phyloP scores from a whole-genome alignment of 768 basidiomycete species.

The Mycena vulgaris region DNA sequence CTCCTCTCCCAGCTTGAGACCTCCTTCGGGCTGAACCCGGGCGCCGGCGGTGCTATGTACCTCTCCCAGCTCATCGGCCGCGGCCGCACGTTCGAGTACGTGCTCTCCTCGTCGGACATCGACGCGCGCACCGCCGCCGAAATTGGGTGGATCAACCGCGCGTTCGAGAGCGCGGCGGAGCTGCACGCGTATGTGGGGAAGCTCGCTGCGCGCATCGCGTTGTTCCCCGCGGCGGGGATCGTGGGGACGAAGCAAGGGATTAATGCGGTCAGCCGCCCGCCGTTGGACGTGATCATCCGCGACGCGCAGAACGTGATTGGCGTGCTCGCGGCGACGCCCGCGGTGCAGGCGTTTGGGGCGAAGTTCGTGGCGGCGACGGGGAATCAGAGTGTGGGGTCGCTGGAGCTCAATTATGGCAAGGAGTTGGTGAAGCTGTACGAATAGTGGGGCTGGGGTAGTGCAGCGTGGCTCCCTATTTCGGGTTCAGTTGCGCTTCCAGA shows the following conservation, averaged over 20 bases:
- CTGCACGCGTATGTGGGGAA: not conserved
- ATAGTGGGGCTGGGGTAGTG: no score
- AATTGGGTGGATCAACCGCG: conserved; percentile 25
- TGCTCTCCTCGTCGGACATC: conserved; percentile 22
- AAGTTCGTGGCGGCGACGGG: conserved; percentile 14
- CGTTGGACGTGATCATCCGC: conserved; percentile 9
- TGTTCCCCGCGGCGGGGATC: conserved; percentile 26
- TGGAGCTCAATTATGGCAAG: conserved; percentile 20
- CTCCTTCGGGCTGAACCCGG: conserved; percentile 28
- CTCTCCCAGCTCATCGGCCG: conserved; percentile 21
- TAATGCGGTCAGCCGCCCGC: conserved; percentile 21
- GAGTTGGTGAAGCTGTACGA: not conserved
- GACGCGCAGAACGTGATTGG: conserved; percentile 21
- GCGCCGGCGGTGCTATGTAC: conserved; percentile 24
- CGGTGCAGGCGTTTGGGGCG: not conserved
- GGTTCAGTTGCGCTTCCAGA: no score
- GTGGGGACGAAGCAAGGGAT: conserved; percentile 15
- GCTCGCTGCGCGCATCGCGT: conserved; percentile 24
- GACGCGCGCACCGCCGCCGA: conserved; percentile 19
- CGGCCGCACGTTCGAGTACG: conserved; percentile 23
- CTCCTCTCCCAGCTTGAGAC: conserved; percentile 14
- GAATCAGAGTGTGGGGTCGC: conserved; percentile 21
- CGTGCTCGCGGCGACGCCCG: not conserved
- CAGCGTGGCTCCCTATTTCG: no score
- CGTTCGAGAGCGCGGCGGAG: conserved; percentile 6